Evolutionary conservation across 805 yeast species (phyloP), one percentile per base, ranked within the genome.

Genomic region (Myxozyma neotropica): DNA sequence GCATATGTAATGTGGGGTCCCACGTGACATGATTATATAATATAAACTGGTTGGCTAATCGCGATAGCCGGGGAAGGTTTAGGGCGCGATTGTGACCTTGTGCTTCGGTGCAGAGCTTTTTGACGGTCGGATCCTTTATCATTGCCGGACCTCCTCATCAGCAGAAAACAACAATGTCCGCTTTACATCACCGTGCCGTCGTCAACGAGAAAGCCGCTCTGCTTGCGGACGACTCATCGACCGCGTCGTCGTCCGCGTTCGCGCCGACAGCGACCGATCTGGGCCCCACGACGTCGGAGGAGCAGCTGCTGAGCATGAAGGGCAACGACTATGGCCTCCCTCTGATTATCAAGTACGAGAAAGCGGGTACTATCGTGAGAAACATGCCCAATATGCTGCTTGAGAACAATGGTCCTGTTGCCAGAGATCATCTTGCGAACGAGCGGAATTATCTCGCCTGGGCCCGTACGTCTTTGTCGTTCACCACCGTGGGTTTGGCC

Each of bases 401-500:
- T 15, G 67, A 63, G 43, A 66, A 66, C 53, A 63, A 58, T 31
- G 65, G 69, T 2, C 58, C 68, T 2, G 67, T 63, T 15, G 69
- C 69, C 15, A 57, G 69, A 13, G 69, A 65, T 51, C 72, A 76
- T 64, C 70, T 83, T 68, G 87, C 87, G 43, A 83, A 83, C 65
- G 87, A 83, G 67, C 73, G 87, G 39, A 83, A 87, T 5, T 83
- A 79, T 64, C 73, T 83, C 17, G 86, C 87, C 1, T 83, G 87
- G 87, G 69, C 81, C 38, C 75, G 87, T 46, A 83, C 87, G 0
- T 76, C 83, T 1, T 71, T 83, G 39, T 77, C 84, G 40, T 81
- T 82, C 66, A 78, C 83, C 21, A 78, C 84, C 13, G 76, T 81
- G 15, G 87, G 87, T 0, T 78, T 83, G 1, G 87, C 84, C 7